phyloP scores from a whole-genome alignment of 768 basidiomycete species.

The Leccinum truebloodii region DNA sequence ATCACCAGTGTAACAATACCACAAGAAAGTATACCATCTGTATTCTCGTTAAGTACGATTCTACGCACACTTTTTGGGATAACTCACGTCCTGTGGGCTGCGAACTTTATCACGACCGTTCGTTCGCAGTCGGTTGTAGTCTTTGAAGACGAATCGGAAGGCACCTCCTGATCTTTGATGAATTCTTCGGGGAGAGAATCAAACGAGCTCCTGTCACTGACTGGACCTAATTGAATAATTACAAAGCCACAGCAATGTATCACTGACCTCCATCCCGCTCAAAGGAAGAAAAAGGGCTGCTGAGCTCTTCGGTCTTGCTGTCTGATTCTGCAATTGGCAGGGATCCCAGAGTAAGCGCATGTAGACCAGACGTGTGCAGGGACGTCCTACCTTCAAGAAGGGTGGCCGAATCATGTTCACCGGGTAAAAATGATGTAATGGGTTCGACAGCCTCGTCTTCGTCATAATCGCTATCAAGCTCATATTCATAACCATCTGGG shows the following conservation, averaged over 20 bases:
- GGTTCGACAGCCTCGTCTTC: conserved; percentile 12
- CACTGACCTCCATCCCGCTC: conserved; percentile 13
- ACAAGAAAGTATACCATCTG: conserved; percentile 28
- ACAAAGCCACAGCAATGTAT: not conserved
- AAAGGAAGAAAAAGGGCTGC: conserved; percentile 11
- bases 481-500: conserved; percentile 18
- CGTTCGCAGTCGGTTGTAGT: not conserved
- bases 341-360: not conserved
- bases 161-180: not conserved
- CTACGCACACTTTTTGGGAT: not conserved
- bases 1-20: conserved; percentile 28
- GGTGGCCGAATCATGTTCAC: not conserved
- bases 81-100: conserved; percentile 18
- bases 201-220: not conserved
- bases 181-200: conserved; percentile 7
- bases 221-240: conserved; percentile 13
- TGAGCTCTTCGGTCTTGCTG: not conserved
- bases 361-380: too few relatives aligned
- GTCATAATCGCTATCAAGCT: conserved; percentile 29
- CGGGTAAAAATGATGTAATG: not conserved
- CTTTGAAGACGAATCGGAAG: not conserved
- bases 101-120: conserved; percentile 11
- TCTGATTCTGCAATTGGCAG: conserved; percentile 12
- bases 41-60: not conserved
- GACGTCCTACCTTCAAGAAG: too few relatives aligned